Evolutionary conservation across 2,329 filamentous ascomycete species (phyloP).

Genomic region (Ophiosphaerella herpotricha): DNA sequence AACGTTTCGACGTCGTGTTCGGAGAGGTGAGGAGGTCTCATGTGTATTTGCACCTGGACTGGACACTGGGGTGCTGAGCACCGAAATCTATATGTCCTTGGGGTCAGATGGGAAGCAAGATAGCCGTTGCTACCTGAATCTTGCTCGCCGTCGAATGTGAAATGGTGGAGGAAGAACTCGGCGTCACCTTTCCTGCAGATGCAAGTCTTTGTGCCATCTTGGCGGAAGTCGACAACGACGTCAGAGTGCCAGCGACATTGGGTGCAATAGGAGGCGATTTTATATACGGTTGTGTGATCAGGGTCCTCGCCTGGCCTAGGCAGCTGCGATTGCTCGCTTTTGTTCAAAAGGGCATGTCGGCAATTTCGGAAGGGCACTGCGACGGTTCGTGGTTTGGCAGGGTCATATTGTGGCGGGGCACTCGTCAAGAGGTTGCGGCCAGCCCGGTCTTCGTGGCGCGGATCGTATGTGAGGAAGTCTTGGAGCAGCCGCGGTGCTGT

Average conservation of each 20-base stretch:
- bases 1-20: constrained; percentile 56
- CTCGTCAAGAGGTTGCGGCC: constrained; percentile 63
- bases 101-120: constrained; percentile 21
- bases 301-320: constrained; percentile 50
- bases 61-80: constrained; percentile 65
- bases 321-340: constrained; percentile 59
- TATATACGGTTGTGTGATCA: constrained; percentile 53
- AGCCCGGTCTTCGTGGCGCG: constrained; percentile 49
- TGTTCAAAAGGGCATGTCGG: constrained; percentile 63
- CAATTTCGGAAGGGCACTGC: constrained; percentile 54
- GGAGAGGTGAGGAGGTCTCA: constrained; percentile 58
- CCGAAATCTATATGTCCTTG: constrained; percentile 52
- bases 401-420: constrained; percentile 58
- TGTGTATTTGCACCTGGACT: constrained; percentile 56
- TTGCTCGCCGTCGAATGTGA: constrained; percentile 45
- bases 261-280: constrained; percentile 64
- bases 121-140: constrained; percentile 7
- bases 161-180: constrained; percentile 65
- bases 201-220: constrained; percentile 39
- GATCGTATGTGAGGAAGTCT: constrained; percentile 59
- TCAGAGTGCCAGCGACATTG: constrained; percentile 67
- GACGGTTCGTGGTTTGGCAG: constrained; percentile 36
- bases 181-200: constrained; percentile 51
- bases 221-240: constrained; percentile 58
- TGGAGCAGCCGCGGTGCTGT: constrained; percentile 56